Evolutionary conservation across 495 filamentous ascomycete species (phyloP).

Genomic region (Penicillium steckii): DNA sequence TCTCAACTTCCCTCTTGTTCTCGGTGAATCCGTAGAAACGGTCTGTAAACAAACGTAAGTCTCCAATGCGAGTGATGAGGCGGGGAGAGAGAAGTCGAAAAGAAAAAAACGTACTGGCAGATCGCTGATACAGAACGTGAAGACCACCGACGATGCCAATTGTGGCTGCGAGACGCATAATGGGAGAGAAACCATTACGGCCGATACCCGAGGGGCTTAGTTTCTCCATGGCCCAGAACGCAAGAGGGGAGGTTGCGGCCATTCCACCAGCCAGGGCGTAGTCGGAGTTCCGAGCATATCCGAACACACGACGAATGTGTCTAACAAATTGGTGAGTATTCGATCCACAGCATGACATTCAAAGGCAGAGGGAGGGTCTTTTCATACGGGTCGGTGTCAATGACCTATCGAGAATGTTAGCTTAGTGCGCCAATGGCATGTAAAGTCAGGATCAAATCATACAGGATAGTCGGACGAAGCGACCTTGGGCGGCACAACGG

Average conservation of each 20-base stretch:
- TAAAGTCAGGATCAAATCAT: constrained; percentile 32
- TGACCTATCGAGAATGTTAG: constrained; percentile 64
- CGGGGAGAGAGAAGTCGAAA: not conserved
- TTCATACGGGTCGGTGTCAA: constrained; percentile 94
- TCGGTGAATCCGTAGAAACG: constrained; percentile 95
- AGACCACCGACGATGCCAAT: constrained; percentile 75
- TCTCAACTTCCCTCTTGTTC: constrained; percentile 85
- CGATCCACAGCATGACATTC: constrained; percentile 8
- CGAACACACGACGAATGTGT: constrained; percentile 83
- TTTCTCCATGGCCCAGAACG: constrained; percentile 76
- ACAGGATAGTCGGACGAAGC: constrained; percentile 79
- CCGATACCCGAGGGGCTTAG: constrained; percentile 78
- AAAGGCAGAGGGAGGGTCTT: constrained; percentile 16
- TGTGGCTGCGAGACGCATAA: constrained; percentile 74
- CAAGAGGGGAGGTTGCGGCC: constrained; percentile 64
- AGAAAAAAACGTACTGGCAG: constrained; percentile 55
- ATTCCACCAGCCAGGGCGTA: constrained; percentile 67
- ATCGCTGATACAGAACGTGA: constrained; percentile 74
- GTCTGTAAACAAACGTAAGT: constrained; percentile 27
- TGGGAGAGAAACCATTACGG: constrained; percentile 72
- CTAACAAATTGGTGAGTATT: constrained; percentile 48
- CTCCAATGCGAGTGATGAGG: too few relatives aligned
- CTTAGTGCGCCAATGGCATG: constrained; percentile 8
- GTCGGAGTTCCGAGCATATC: constrained; percentile 82
- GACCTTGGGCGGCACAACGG: constrained; percentile 72